Percentiles rank a stretch among this genome's conserved stretches.
Conservation (phyloP, 2,329 filamentous ascomycete species). For the Sarocladium strictum region DNA sequence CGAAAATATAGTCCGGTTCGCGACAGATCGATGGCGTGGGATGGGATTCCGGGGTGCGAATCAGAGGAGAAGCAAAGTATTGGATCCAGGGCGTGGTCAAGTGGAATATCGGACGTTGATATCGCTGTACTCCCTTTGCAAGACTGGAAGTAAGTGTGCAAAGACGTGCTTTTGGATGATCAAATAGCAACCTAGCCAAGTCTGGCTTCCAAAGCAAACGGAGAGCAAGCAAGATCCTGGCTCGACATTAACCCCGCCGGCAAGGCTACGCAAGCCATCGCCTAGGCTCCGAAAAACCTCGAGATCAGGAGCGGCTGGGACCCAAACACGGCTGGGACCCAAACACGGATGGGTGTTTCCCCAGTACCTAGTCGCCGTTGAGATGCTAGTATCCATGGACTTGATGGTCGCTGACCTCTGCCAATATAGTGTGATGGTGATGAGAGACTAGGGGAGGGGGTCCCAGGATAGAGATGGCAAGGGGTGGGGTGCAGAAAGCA, state of each 20-base stretch:
- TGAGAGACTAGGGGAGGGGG: background rate
- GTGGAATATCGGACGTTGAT: background rate
- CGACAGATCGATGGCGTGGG: background rate
- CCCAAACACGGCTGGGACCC: background rate
- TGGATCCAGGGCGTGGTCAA: background rate
- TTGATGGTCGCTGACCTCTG: conserved; percentile 2
- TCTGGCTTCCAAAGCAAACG: conserved; percentile 1
- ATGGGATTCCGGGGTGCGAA: background rate
- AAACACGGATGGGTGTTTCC: background rate
- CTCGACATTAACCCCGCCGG: conserved; percentile 4
- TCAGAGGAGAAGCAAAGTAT: background rate
- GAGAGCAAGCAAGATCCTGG: conserved; percentile 1
- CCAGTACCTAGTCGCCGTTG: conserved; percentile 7
- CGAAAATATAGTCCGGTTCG: background rate
- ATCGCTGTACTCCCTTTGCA: background rate
- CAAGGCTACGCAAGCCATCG: conserved; percentile 9
- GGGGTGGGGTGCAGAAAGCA: background rate
- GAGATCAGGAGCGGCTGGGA: conserved; percentile 7
- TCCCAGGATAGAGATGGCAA: background rate
- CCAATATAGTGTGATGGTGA: background rate
- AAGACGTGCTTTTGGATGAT: background rate
- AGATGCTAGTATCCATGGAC: background rate
- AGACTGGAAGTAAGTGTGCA: background rate
- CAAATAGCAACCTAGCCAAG: background rate
- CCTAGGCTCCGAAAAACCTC: background rate